Percentiles rank a stretch among this genome's conserved stretches.
Conservation (phyloP, 441 rosid species). For the Populus hybrid region DNA sequence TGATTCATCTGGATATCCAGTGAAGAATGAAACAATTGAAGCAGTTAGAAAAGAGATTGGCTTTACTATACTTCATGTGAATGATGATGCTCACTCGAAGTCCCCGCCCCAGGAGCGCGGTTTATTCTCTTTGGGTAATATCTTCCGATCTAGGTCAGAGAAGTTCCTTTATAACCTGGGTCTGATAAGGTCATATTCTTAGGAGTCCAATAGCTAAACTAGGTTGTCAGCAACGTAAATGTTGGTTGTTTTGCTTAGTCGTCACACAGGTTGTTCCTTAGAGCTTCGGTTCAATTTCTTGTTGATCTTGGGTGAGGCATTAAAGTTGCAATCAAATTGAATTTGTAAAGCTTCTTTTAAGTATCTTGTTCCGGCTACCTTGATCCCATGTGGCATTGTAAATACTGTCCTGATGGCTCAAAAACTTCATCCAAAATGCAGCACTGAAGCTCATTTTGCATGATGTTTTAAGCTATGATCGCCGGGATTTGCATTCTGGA, state of each 20-base stretch:
- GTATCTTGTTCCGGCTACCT: conserved; percentile 6
- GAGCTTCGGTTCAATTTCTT: conserved; percentile 21
- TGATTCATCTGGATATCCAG: conserved; percentile 57
- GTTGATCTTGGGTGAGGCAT: conserved; percentile 27
- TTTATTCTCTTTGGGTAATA: conserved; percentile 59
- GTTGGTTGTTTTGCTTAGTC: conserved; percentile 20
- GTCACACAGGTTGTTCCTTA: background rate
- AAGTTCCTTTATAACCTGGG: conserved; percentile 72
- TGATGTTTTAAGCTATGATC: background rate
- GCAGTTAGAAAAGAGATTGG: conserved; percentile 74
- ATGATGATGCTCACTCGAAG: conserved; percentile 40
- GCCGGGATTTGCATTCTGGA: background rate
- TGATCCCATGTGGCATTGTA: conserved; percentile 11
- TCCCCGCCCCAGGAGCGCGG: conserved; percentile 40
- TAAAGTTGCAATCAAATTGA: conserved; percentile 10
- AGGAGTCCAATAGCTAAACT: conserved; percentile 19
- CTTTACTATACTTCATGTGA: conserved; percentile 44
- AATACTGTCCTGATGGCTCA: background rate
- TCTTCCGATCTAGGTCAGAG: conserved; percentile 71
- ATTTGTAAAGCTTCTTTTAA: conserved; percentile 27
- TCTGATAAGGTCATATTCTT: conserved; percentile 51
- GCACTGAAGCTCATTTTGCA: background rate
- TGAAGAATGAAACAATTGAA: conserved; percentile 58
- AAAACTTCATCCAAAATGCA: background rate
- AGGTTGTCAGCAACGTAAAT: conserved; percentile 18